phyloP scores from a whole-genome alignment of 1,139 yeast genomes.

The Komagataea norvegica region DNA sequence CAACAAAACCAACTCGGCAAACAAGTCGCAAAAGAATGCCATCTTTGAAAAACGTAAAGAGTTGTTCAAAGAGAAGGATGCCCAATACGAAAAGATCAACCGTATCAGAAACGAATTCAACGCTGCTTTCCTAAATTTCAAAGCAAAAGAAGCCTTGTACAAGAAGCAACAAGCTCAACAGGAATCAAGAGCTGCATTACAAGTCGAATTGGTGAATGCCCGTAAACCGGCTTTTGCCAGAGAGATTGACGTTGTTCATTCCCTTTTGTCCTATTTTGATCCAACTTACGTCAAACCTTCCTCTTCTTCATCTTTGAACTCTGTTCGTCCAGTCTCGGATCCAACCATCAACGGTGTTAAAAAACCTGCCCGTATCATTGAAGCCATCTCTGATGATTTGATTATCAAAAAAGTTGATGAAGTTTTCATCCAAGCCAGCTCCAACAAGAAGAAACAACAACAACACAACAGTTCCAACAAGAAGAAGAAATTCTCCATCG shows the following conservation, averaged over 20 bases:
- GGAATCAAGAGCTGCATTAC: slow-evolving; percentile 62
- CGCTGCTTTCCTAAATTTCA: slow-evolving; percentile 66
- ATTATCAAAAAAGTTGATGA: slow-evolving; percentile 62
- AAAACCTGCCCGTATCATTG: slow-evolving; percentile 41
- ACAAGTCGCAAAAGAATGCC: slow-evolving; percentile 43
- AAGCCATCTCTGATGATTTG: slow-evolving; percentile 54
- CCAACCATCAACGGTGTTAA: slow-evolving; percentile 27
- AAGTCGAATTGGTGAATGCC: slow-evolving; percentile 58
- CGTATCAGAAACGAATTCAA: slow-evolving; percentile 64
- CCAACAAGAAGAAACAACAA: slow-evolving; percentile 39
- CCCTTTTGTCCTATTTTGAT: slow-evolving; percentile 67
- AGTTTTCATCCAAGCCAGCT: slow-evolving; percentile 41
- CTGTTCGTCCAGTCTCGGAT: slow-evolving; percentile 18
- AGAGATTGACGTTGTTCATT: slow-evolving; percentile 71
- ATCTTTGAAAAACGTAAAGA: slow-evolving; percentile 64
- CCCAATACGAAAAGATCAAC: slow-evolving; percentile 57
- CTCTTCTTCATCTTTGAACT: slow-evolving; percentile 18
- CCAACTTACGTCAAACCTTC: slow-evolving; percentile 67
- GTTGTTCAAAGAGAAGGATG: slow-evolving; percentile 66
- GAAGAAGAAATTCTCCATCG: slow-evolving; percentile 61
- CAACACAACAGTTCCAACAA: slow-evolving; percentile 29
- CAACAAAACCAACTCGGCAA: slow-evolving; percentile 62
- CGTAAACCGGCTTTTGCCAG: slow-evolving; percentile 81
- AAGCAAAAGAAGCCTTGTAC: slow-evolving; percentile 63
- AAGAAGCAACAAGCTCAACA: slow-evolving; percentile 69